Evolutionary conservation across 345 rosid species (phyloP), one percentile per base, ranked within the genome.

Genomic region (Populus alba): DNA sequence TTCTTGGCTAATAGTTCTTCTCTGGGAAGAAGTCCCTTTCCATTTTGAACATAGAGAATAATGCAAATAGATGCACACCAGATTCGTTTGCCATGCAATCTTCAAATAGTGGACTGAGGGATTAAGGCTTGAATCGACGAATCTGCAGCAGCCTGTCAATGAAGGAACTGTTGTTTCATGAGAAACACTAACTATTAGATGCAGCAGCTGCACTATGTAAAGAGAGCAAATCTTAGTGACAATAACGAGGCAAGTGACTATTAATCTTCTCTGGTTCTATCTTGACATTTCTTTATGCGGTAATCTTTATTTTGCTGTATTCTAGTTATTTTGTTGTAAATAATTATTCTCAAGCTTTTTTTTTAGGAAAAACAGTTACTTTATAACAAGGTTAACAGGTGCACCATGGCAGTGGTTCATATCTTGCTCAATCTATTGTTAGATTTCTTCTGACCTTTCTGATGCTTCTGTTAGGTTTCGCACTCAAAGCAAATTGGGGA

Each of bases 201-300:
- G 39, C 27, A 38, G 76, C 68, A 59, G 53, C 68, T n/a, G 68
- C 39, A 73, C 67, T 12, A 61, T 37, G 35, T 38, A 25, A 9
- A 74, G 67, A 10, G 59, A 35, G 68, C 39, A 39, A 22, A 59
- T 73, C 53, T 57, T 13, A 6, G 15, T 7, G 20, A 73, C 65
- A 55, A 73, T 73, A 66, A 59, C 23, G 23, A 62, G 70, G 77
- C 57, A 74, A 53, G 77, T 43, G 23, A 62, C 41, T 8, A 16
- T 8, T 74, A 18, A 62, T 35, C 41, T 33, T 35, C 29, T 37
- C 35, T 57, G 15, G 7, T 73, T 59, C 27, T n/a, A 11, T 59
- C 25, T 23, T 4, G 13, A 6, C 27, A 41, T 74, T 74, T 61
- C 17, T 17, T 39, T 57, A 47, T 4, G 51, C 5, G 1, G 17